These are phyloP conservation scores for Cantharellus cinnabarinus DNA, from an alignment of 768 basidiomycete species.

Conservation along the genomic window DNA sequence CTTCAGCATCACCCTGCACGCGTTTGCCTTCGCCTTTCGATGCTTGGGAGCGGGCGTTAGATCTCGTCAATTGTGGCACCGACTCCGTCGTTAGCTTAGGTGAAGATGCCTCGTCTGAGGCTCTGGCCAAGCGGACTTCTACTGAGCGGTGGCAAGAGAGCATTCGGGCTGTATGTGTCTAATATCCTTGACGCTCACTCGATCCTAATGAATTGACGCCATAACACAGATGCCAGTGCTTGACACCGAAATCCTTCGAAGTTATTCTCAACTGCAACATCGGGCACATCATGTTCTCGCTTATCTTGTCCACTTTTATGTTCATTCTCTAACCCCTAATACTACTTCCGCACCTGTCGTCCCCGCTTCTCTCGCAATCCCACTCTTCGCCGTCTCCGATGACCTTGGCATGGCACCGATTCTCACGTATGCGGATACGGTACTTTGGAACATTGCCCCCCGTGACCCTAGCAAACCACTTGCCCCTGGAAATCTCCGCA, in stretches of 20 bases:
- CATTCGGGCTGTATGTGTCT: conserved; percentile 6
- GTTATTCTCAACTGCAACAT: conserved; percentile 3
- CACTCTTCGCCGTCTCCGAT: conserved; percentile 47
- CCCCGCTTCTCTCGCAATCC: conserved; percentile 49
- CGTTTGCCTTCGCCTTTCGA: conserved; percentile 3
- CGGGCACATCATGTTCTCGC: conserved; percentile 8
- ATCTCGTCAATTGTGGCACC: conserved; percentile 4
- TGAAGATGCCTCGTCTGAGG: conserved; percentile 6
- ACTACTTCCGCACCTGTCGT: conserved; percentile 30
- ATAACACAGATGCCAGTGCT: conserved; percentile 4
- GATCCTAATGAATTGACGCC: not conserved
- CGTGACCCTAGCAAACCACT: conserved; percentile 1
- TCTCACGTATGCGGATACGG: conserved; percentile 78
- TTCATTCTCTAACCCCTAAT: conserved; percentile 12
- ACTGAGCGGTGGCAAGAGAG: conserved; percentile 4
- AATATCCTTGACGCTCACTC: not conserved
- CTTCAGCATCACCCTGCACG: not conserved
- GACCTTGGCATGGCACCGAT: conserved; percentile 69
- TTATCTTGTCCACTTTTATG: conserved; percentile 9
- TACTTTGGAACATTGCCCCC: conserved; percentile 29
- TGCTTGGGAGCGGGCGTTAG: conserved; percentile 4
- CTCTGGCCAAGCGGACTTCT: conserved; percentile 5
- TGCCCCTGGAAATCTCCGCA: conserved; percentile 5
- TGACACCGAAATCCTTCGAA: conserved; percentile 1
- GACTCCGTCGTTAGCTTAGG: conserved; percentile 6